phyloP scores from a whole-genome alignment of 2,329 filamentous ascomycete species.

The Aphanocladium album region DNA sequence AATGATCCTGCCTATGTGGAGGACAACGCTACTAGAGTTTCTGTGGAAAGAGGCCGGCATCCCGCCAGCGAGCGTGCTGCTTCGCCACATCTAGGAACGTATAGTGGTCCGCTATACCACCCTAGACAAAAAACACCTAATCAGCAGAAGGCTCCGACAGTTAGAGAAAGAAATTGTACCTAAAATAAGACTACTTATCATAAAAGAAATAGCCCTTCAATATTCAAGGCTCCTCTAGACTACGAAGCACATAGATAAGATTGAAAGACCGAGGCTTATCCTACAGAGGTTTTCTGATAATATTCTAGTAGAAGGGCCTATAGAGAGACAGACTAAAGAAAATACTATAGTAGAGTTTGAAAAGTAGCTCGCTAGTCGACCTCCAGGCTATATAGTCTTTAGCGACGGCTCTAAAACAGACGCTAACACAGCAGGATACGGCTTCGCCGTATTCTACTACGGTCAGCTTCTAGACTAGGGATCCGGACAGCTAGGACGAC shows the following conservation, averaged over 20 bases:
- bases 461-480: neutral
- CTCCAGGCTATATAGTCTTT: neutral
- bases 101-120: neutral
- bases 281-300: slow-evolving; percentile 1
- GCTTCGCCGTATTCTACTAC: neutral
- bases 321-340: neutral
- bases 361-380: neutral
- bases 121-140: neutral
- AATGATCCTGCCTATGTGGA: neutral
- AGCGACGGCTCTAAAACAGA: slow-evolving; percentile 2
- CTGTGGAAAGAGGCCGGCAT: slow-evolving; percentile 7
- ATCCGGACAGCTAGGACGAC: neutral
- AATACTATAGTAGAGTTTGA: neutral
- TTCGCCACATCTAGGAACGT: neutral
- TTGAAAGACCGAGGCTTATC: slow-evolving; percentile 1
- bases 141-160: neutral
- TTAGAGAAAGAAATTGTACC: neutral
- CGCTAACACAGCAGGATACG: neutral
- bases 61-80: neutral
- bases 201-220: neutral
- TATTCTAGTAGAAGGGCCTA: neutral
- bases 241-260: neutral
- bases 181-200: neutral
- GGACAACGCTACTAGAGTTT: neutral
- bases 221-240: neutral